Percentiles rank a stretch among this genome's conserved stretches.
Evolutionary conservation across 192 early-diverging fungal species (phyloP).

Genomic region (Linnemannia schmuckeri): DNA sequence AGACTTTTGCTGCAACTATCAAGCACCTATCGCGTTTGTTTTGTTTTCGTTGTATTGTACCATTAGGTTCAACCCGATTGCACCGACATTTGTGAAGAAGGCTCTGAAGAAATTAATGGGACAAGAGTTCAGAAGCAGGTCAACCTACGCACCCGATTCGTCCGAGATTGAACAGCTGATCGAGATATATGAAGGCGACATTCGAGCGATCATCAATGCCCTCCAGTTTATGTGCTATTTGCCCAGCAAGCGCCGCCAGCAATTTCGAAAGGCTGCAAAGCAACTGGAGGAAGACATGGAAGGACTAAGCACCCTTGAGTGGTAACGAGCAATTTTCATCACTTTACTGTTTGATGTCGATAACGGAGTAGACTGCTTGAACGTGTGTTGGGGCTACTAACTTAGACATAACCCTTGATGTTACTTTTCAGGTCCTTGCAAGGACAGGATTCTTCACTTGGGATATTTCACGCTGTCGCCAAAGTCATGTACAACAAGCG

Average conservation of each 20-base stretch:
- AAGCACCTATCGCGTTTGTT: background rate
- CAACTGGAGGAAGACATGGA: constrained; percentile 23
- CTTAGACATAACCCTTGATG: no score
- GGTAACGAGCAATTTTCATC: constrained; percentile 1
- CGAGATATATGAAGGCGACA: constrained; percentile 66
- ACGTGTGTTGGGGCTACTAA: background rate
- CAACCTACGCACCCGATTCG: constrained; percentile 19
- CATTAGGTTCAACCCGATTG: constrained; percentile 71
- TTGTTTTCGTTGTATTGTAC: background rate
- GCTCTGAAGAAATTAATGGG: constrained; percentile 63
- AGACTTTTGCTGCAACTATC: background rate
- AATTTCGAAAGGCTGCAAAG: constrained; percentile 14
- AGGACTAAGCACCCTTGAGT: constrained; percentile 13
- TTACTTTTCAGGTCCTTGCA: background rate
- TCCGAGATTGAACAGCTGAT: constrained; percentile 58
- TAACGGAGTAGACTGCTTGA: no score
- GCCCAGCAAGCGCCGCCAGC: constrained; percentile 14
- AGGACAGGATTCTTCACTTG: constrained; percentile 59
- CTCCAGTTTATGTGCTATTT: constrained; percentile 61
- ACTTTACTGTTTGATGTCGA: no score
- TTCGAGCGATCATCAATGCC: constrained; percentile 70
- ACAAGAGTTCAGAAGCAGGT: constrained; percentile 26
- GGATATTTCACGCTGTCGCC: constrained; percentile 74
- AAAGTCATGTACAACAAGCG: constrained; percentile 74
- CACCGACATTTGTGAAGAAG: constrained; percentile 72